These are phyloP conservation scores for Candida sanyaensis DNA, from an alignment of 1,139 yeast species.

Conservation along the genomic window DNA sequence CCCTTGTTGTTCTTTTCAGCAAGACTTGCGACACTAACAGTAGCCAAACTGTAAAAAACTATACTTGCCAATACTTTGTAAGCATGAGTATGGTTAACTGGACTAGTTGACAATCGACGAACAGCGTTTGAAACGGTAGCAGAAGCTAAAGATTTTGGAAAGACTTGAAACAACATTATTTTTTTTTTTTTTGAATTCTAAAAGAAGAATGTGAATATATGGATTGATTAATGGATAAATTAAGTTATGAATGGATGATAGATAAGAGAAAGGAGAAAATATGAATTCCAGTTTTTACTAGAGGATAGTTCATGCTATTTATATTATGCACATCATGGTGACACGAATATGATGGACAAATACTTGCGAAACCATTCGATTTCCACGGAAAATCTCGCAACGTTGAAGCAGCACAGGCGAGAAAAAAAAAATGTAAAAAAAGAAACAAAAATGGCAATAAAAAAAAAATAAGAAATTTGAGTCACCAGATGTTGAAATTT, in stretches of 20 bases:
- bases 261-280: neutral
- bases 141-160: constrained; percentile 3
- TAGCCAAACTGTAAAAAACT: constrained; percentile 13
- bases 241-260: neutral
- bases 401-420: neutral
- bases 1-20: constrained; percentile 14
- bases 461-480: neutral
- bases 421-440: constrained; percentile 1
- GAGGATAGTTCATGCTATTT: neutral
- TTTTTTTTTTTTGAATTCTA: too few relatives aligned
- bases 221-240: too few relatives aligned
- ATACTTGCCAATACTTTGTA: constrained; percentile 13
- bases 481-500: constrained; percentile 2
- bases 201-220: neutral
- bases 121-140: neutral
- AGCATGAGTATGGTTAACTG: constrained; percentile 3
- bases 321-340: neutral
- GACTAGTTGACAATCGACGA: constrained; percentile 9
- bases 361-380: neutral
- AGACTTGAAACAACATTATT: constrained; percentile 4
- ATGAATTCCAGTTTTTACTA: neutral
- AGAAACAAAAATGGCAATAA: neutral
- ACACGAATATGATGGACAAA: neutral
- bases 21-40: constrained; percentile 12
- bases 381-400: constrained; percentile 1